These are phyloP conservation scores for Gonapodya prolifera DNA, from an alignment of 192 early-diverging fungal genomes.

Conservation along the genomic window DNA sequence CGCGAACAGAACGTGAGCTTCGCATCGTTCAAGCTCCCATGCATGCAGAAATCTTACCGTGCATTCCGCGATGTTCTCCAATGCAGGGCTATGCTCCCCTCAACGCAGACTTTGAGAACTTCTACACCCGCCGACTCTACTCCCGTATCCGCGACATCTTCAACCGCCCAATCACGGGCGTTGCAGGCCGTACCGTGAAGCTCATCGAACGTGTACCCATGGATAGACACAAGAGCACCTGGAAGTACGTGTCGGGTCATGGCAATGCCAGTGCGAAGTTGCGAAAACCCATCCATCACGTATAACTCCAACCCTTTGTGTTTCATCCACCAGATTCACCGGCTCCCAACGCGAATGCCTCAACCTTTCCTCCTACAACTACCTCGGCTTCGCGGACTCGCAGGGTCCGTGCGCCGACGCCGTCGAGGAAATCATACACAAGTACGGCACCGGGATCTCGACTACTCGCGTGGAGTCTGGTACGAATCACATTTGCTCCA, in stretches of 20 bases:
- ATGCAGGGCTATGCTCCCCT: constrained; percentile 73
- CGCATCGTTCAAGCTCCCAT: no score
- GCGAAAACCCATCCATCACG: no score
- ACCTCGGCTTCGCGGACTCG: no score
- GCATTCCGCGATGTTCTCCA: not conserved
- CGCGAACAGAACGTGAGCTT: no score
- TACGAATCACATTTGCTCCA: no score
- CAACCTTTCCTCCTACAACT: no score
- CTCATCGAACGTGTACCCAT: constrained; percentile 71
- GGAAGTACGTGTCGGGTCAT: constrained; percentile 34
- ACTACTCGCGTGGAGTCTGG: constrained; percentile 65
- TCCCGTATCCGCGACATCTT: constrained; percentile 82
- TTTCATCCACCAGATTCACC: constrained; percentile 65
- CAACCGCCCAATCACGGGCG: constrained; percentile 87
- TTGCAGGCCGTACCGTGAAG: constrained; percentile 75
- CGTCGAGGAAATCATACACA: constrained; percentile 62
- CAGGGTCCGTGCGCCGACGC: constrained; percentile 89
- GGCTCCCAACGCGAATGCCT: no score
- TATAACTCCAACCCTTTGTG: constrained; percentile 8
- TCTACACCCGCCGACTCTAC: constrained; percentile 87
- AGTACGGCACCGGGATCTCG: constrained; percentile 56
- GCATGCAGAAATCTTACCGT: no score
- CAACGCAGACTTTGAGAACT: constrained; percentile 91
- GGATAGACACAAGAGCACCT: constrained; percentile 67
- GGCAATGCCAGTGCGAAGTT: not conserved